Percentiles rank a stretch among this genome's conserved stretches.
These are phyloP conservation scores for Novakomyces olei DNA, from an alignment of 805 yeast genomes.

Conservation along the genomic window DNA sequence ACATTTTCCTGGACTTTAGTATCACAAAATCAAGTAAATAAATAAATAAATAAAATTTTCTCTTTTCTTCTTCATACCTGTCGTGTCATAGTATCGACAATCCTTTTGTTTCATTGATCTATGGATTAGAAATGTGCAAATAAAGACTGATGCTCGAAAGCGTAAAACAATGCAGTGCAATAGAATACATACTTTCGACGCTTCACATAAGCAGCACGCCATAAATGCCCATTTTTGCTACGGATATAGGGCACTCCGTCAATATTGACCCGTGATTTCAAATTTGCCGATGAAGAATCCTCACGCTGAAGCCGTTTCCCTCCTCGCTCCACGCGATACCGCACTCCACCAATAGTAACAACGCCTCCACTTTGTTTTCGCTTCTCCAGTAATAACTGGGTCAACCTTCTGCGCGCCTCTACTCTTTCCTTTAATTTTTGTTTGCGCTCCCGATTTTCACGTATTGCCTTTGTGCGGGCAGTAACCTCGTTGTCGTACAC, in stretches of 20 bases:
- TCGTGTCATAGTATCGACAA: constrained; percentile 3
- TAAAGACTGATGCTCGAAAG: constrained; percentile 10
- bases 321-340: constrained; percentile 8
- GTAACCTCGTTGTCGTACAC: constrained; percentile 8
- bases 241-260: constrained; percentile 1
- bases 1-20: constrained; percentile 26
- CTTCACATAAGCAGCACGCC: background rate
- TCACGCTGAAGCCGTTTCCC: constrained; percentile 14
- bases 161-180: background rate
- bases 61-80: background rate
- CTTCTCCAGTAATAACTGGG: background rate
- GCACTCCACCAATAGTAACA: constrained; percentile 12
- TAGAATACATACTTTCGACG: background rate
- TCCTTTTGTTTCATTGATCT: constrained; percentile 10
- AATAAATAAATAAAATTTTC: background rate
- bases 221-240: background rate
- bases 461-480: constrained; percentile 9
- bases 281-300: no score
- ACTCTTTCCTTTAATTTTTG: constrained; percentile 7
- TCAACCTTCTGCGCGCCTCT: constrained; percentile 9
- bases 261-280: no score
- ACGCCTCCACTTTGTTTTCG: constrained; percentile 5
- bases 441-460: constrained; percentile 9
- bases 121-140: constrained; percentile 10
- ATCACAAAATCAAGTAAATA: constrained; percentile 1